Conservation (phyloP, 306 rosid species). For the Malus fusca region DNA sequence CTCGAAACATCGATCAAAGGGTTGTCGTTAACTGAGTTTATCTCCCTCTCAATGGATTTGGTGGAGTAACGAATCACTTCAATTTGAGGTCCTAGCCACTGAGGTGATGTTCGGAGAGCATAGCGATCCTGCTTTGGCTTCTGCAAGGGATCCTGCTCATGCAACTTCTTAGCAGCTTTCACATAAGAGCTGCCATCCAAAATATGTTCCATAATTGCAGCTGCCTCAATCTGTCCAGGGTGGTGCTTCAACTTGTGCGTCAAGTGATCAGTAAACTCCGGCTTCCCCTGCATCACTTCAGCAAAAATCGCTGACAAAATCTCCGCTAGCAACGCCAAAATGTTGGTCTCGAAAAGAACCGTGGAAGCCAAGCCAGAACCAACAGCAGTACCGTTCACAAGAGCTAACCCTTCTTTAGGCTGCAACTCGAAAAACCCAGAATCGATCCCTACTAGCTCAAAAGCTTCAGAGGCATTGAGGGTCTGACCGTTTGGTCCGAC, state of each 20-base stretch:
- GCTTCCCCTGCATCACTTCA: constrained; percentile 88
- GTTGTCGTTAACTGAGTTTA: constrained; percentile 83
- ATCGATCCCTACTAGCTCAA: constrained; percentile 40
- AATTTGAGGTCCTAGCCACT: constrained; percentile 86
- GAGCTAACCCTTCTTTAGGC: constrained; percentile 92
- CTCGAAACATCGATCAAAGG: constrained; percentile 93
- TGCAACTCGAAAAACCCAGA: constrained; percentile 74
- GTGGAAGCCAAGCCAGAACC: constrained; percentile 86
- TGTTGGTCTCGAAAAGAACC: constrained; percentile 74
- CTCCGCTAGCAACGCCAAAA: constrained; percentile 57
- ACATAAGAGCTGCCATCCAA: constrained; percentile 77
- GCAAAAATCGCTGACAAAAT: constrained; percentile 70
- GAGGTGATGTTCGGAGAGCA: constrained; percentile 87
- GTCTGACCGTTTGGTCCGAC: constrained; percentile 57
- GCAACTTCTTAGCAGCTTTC: constrained; percentile 61
- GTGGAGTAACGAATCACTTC: constrained; percentile 85
- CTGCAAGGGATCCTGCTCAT: constrained; percentile 71
- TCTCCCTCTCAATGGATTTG: constrained; percentile 82
- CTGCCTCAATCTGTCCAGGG: constrained; percentile 95
- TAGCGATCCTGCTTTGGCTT: constrained; percentile 85
- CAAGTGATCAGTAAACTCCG: constrained; percentile 87
- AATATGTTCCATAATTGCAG: constrained; percentile 92
- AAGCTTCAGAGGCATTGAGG: constrained; percentile 57
- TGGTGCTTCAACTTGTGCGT: constrained; percentile 85
- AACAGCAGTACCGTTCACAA: constrained; percentile 88